Evolutionary conservation across 2,329 filamentous ascomycete species (phyloP).

Genomic region (Nannizziopsis barbatae): DNA sequence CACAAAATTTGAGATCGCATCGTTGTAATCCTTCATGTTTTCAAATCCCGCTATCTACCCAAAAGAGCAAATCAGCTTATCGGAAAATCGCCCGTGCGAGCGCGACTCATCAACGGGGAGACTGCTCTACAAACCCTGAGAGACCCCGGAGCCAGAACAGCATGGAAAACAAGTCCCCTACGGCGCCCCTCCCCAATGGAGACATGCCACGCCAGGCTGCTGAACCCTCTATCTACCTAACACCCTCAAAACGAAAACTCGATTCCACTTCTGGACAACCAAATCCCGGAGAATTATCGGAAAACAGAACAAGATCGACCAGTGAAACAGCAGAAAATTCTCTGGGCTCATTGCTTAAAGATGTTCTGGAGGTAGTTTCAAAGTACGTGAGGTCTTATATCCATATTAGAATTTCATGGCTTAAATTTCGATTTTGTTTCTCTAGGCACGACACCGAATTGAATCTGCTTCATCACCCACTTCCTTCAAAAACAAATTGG

Average conservation of each 20-base stretch:
- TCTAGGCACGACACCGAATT: slow-evolving; percentile 35
- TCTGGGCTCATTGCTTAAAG: slow-evolving; percentile 28
- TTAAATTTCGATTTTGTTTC: slow-evolving; percentile 2
- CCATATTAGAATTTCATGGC: no score
- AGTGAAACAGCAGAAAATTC: slow-evolving; percentile 20
- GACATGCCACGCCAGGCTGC: slow-evolving; percentile 18
- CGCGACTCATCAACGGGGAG: background rate
- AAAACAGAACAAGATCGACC: background rate
- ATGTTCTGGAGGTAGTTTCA: slow-evolving; percentile 26
- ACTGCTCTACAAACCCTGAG: background rate
- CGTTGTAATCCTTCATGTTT: no score
- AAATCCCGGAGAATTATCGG: slow-evolving; percentile 17
- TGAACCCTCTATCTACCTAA: slow-evolving; percentile 17
- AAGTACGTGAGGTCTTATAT: slow-evolving; percentile 19
- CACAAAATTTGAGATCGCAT: no score
- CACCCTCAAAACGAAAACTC: slow-evolving; percentile 35
- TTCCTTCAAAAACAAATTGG: slow-evolving; percentile 25
- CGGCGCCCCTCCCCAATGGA: slow-evolving; percentile 1
- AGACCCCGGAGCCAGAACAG: background rate
- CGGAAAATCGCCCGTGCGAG: no score
- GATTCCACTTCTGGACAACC: slow-evolving; percentile 17
- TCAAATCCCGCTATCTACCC: no score
- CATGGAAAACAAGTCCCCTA: slow-evolving; percentile 5
- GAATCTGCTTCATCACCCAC: slow-evolving; percentile 32
- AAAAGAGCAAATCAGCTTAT: no score